phyloP scores from a whole-genome alignment of 129 eudicot genomes.

The Flaveria sonorensis region DNA sequence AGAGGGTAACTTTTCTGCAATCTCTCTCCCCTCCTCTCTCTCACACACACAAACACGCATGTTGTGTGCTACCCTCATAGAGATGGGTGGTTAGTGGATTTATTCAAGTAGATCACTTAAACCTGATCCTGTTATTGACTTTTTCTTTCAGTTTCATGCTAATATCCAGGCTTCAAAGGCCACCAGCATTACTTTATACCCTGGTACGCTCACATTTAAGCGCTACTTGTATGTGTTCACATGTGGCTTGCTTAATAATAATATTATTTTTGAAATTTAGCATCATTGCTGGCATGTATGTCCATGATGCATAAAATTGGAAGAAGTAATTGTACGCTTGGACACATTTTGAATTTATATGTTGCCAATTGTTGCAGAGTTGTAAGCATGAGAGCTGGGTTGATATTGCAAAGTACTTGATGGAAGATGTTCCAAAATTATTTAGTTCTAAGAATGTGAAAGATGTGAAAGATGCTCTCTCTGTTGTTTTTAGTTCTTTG shows the following conservation, averaged over 20 bases:
- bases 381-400: slow-evolving; percentile 97
- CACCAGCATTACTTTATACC: slow-evolving; percentile 91
- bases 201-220: slow-evolving; percentile 58
- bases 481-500: slow-evolving; percentile 61
- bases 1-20: slow-evolving; percentile 69
- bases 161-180: slow-evolving; percentile 78
- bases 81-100: slow-evolving; percentile 5
- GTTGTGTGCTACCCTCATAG: background rate
- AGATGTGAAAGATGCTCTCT: slow-evolving; percentile 58
- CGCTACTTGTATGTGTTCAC: background rate
- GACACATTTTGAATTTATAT: slow-evolving; percentile 8
- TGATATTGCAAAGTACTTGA: slow-evolving; percentile 73
- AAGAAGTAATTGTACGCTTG: slow-evolving; percentile 5
- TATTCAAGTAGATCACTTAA: background rate
- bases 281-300: slow-evolving; percentile 3
- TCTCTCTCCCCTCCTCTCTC: background rate
- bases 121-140: background rate
- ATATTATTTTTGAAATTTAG: background rate
- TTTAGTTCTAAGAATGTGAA: slow-evolving; percentile 53
- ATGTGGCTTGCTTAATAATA: background rate
- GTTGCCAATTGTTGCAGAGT: slow-evolving; percentile 53
- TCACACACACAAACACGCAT: background rate
- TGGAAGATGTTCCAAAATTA: slow-evolving; percentile 85
- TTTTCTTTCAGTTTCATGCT: slow-evolving; percentile 78
- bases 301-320: slow-evolving; percentile 13